phyloP scores from a whole-genome alignment of 2,329 filamentous ascomycete genomes.

The Paecilomyces sp. region DNA sequence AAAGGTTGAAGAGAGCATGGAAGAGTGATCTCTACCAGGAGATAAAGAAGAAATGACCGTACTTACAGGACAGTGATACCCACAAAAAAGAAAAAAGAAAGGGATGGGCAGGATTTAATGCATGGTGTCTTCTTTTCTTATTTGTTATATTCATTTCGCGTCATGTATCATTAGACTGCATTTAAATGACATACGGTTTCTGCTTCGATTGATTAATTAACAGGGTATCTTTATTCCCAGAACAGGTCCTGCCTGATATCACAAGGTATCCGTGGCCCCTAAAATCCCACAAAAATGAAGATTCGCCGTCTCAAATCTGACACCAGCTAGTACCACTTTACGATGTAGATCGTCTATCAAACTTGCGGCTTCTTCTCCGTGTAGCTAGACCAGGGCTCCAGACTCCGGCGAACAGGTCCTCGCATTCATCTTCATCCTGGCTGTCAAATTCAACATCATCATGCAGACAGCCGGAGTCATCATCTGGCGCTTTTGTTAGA shows the following conservation, averaged over 20 bases:
- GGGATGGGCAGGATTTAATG: background rate
- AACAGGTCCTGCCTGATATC: background rate
- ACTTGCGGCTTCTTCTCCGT: constrained; percentile 34
- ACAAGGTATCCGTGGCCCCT: background rate
- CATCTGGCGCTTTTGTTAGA: constrained; percentile 1
- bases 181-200: background rate
- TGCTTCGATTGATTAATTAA: background rate
- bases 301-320: background rate
- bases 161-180: background rate
- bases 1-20: constrained; percentile 6
- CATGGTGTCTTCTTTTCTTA: background rate
- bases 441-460: constrained; percentile 53
- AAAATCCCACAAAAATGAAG: background rate
- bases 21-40: background rate
- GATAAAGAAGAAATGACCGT: constrained; percentile 1
- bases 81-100: background rate
- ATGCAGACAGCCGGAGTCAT: constrained; percentile 7
- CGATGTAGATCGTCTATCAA: constrained; percentile 17
- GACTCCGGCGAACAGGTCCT: constrained; percentile 56
- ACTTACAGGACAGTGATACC: constrained; percentile 3
- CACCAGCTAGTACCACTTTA: constrained; percentile 10
- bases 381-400: constrained; percentile 52
- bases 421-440: constrained; percentile 61
- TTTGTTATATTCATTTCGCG: constrained; percentile 4
- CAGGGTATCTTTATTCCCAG: background rate